Conservation (phyloP, 306 rosid species). For the apple (Malus domestica) region ASM211411v1 NC_041795.1:2456001-2456500, state of each 20-base stretch:
- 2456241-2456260: constrained; percentile 7
- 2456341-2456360: background rate
- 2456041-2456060: constrained; percentile 10
- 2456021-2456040: constrained; percentile 4
- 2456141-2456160: constrained; percentile 1
- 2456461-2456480: constrained; percentile 3
- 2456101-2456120: background rate
- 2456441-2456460: background rate
- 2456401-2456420: background rate
- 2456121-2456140: constrained; percentile 20
- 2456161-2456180: background rate
- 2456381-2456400: background rate
- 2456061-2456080: background rate
- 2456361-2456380: background rate
- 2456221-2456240: background rate
- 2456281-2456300: constrained; percentile 9
- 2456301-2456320: constrained; percentile 1
- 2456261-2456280: background rate
- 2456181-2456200: background rate
- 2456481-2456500: constrained; percentile 8
- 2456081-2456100: background rate
- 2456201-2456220: background rate
- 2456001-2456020: background rate
- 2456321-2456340: background rate
- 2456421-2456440: constrained; percentile 4